phyloP scores from a whole-genome alignment of 2,329 filamentous ascomycete species.

The Venturiaceae sp. region DNA sequence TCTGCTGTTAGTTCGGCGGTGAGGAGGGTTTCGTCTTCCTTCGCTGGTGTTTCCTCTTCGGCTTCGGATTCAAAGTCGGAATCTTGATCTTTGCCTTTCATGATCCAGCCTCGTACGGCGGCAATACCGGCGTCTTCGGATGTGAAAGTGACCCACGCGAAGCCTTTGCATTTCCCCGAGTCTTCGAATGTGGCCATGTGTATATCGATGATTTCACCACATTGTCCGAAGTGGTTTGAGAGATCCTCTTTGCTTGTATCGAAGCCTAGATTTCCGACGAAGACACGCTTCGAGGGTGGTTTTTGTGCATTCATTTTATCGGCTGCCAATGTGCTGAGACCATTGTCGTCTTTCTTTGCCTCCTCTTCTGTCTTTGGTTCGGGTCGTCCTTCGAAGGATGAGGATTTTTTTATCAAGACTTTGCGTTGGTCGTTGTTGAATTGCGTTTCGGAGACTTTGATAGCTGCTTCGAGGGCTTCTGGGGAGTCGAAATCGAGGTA shows the following conservation, averaged over 20 bases:
- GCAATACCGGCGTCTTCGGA: constrained; percentile 63
- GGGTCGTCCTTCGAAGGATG: constrained; percentile 82
- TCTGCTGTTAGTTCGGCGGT: constrained; percentile 16
- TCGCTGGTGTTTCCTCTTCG: constrained; percentile 40
- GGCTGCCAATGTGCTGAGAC: constrained; percentile 14
- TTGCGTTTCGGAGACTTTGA: constrained; percentile 78
- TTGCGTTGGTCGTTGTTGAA: constrained; percentile 54
- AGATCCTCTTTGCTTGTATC: constrained; percentile 64
- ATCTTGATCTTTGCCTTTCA: constrained; percentile 55
- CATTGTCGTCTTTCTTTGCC: neutral
- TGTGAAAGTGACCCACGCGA: constrained; percentile 88
- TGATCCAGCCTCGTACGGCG: constrained; percentile 73
- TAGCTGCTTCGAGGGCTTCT: constrained; percentile 62
- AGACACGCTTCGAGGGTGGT: constrained; percentile 69
- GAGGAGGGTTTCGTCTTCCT: constrained; percentile 17
- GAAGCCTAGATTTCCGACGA: constrained; percentile 55
- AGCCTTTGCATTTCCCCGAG: constrained; percentile 95
- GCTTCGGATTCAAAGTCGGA: constrained; percentile 35
- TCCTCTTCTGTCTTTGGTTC: constrained; percentile 26
- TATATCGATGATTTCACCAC: constrained; percentile 71
- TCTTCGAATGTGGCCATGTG: constrained; percentile 96
- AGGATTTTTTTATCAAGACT: constrained; percentile 87
- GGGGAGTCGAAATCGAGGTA: constrained; percentile 80
- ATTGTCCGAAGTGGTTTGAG: constrained; percentile 71
- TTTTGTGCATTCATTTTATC: constrained; percentile 33